Percentiles rank a stretch among this genome's conserved stretches.
phyloP scores from a whole-genome alignment of 768 basidiomycete species.

The Pleurotus ostreatus region DNA sequence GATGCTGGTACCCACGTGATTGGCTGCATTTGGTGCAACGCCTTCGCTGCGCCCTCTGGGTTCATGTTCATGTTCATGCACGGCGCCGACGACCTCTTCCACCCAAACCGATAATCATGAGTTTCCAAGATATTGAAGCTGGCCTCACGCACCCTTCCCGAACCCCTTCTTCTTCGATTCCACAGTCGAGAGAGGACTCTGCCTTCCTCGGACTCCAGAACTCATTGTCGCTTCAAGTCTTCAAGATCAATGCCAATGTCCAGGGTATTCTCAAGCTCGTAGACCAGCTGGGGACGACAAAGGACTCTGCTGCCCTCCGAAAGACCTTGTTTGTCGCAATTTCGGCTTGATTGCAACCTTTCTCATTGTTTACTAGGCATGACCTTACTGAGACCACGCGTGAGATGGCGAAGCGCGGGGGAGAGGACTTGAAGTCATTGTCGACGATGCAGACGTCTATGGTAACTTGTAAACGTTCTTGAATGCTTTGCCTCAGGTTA shows the following conservation, averaged over 20 bases:
- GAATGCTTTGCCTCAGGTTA: neutral
- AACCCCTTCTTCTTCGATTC: constrained; percentile 25
- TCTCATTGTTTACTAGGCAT: constrained; percentile 48
- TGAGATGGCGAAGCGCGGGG: constrained; percentile 91
- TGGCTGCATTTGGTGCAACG: neutral
- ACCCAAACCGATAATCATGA: constrained; percentile 29
- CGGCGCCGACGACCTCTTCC: neutral
- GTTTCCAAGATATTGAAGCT: constrained; percentile 55
- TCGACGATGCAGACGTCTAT: constrained; percentile 60
- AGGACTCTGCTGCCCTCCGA: constrained; percentile 75
- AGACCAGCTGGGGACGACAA: constrained; percentile 86
- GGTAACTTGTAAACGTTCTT: constrained; percentile 33
- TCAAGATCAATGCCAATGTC: constrained; percentile 98
- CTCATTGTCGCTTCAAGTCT: constrained; percentile 86
- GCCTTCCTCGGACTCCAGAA: constrained; percentile 74
- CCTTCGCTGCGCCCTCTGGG: neutral
- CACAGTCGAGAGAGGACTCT: constrained; percentile 60
- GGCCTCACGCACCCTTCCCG: constrained; percentile 34
- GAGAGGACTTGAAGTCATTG: constrained; percentile 89
- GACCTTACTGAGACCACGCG: constrained; percentile 93
- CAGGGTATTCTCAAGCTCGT: constrained; percentile 94
- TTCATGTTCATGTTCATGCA: neutral
- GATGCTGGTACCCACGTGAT: too few relatives aligned
- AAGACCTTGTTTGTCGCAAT: constrained; percentile 75
- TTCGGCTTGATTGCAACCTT: neutral